Evolutionary conservation across 345 rosid genomes (phyloP).

Genomic region (Jatropha curcas): DNA sequence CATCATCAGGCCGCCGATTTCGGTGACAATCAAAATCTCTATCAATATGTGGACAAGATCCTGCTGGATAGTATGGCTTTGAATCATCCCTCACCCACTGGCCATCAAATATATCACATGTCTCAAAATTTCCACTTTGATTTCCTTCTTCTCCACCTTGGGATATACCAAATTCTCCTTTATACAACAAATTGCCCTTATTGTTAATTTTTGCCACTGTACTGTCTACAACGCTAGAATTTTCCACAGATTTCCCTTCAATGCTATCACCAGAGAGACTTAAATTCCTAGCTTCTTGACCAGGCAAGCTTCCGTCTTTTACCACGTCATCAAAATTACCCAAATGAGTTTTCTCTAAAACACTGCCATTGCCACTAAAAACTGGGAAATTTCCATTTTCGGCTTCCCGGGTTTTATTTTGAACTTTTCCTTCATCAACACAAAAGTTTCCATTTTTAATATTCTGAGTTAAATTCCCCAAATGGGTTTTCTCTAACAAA

Average conservation of each 20-base stretch:
- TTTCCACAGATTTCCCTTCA: conserved; percentile 16
- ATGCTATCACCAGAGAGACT: conserved; percentile 9
- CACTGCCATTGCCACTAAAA: conserved; percentile 3
- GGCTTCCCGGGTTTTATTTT: conserved; percentile 23
- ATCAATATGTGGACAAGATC: conserved; percentile 82
- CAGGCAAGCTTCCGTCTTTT: conserved; percentile 26
- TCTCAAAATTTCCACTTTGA: conserved; percentile 11
- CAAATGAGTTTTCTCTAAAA: conserved; percentile 9
- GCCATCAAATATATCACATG: conserved; percentile 77
- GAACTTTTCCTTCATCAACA: conserved; percentile 17
- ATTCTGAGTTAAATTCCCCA: conserved; percentile 23
- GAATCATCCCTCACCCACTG: conserved; percentile 71
- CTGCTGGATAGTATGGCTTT: conserved; percentile 68
- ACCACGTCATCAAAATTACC: conserved; percentile 16
- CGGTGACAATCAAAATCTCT: conserved; percentile 68
- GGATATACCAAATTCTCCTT: conserved; percentile 11
- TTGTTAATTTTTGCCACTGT: background rate
- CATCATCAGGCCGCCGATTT: conserved; percentile 77
- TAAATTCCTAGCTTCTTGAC: conserved; percentile 15
- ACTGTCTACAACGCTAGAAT: conserved; percentile 7
- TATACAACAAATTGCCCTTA: conserved; percentile 14
- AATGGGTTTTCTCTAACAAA: conserved; percentile 13
- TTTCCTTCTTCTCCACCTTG: conserved; percentile 19
- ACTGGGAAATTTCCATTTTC: conserved; percentile 15
- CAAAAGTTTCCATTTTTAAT: conserved; percentile 28